Base-by-base conservation (phyloP, 2,329 filamentous ascomycete species). In the Verruconis gallopava region DNA sequence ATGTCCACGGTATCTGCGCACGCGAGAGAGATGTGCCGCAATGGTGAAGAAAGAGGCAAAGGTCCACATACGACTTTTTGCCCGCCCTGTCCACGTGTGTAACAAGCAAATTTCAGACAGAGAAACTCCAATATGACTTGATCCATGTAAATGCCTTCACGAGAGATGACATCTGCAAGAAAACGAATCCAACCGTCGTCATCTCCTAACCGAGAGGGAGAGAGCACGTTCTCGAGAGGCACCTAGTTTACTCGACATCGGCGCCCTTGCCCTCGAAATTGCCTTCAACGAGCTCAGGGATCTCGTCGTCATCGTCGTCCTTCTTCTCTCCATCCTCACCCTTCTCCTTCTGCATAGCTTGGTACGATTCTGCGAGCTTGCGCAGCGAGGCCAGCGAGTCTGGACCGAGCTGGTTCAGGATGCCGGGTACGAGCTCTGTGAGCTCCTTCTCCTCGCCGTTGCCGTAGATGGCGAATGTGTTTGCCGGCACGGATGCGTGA, bases 381-480 rank as follows among this genome's bases (percentile, higher is more conserved):
- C 91, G 85, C 60, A 98, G 85, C 50, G 86, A 94, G 47, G 91
- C 91, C 47, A 98, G 83, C 50, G 85, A 94, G 74, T 98, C 91
- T 59, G 91, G 91, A 59, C 91, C 91, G 50, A 98, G 85, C 75
- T 98, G 91, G 81, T 96, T 98, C 50, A 98, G 84, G 70, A 98
- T 98, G 52, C 91, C 91, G 58, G 91, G 91, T 52, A 98, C 91
- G 57, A 98, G 86, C 74, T 98, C 91, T 49, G 91, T 98, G 54
- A 98, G 84, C 73, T 98, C 91, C 79, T 98, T 98, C 72, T 98
- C 91, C 73, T 98, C 91, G 52, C 89, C 91, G 66, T 85, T 81
- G 56, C 91, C 91, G 75, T 96, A 98, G 73, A 98, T 93, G 69
- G 91, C 91, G 67, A 96, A 98, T 66, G 91, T 98, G 80, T 98